These are phyloP conservation scores for Aspergillus tanneri DNA, from an alignment of 2,329 filamentous ascomycete species.

Conservation along the genomic window DNA sequence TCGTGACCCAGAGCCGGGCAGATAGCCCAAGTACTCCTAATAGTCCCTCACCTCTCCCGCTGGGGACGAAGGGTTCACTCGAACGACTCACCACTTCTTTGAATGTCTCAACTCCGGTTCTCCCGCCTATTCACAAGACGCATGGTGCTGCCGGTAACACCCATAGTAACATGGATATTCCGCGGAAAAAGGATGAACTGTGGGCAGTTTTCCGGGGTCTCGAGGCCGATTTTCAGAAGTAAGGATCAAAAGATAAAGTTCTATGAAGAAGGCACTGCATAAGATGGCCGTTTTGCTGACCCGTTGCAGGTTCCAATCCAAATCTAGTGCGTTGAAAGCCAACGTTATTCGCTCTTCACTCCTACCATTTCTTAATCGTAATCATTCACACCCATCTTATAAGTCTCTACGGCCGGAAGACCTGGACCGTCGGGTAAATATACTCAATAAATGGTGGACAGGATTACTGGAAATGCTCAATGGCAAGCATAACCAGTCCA, in stretches of 20 bases:
- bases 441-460: constrained; percentile 90
- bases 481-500: constrained; percentile 69
- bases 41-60: constrained; percentile 42
- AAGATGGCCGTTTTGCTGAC: constrained; percentile 12
- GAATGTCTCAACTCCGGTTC: constrained; percentile 47
- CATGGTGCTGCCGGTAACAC: constrained; percentile 42
- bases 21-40: constrained; percentile 37
- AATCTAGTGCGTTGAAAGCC: constrained; percentile 71
- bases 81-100: constrained; percentile 46
- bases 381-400: constrained; percentile 67
- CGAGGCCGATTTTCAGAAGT: constrained; percentile 68
- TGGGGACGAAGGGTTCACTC: constrained; percentile 45
- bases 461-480: constrained; percentile 78
- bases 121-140: constrained; percentile 49
- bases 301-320: constrained; percentile 62
- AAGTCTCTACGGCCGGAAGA: constrained; percentile 71
- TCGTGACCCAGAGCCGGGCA: constrained; percentile 37
- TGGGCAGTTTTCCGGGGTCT: constrained; percentile 68
- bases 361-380: constrained; percentile 72
- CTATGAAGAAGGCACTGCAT: constrained; percentile 3
- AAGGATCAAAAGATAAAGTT: too few relatives aligned
- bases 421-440: constrained; percentile 73
- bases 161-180: constrained; percentile 32
- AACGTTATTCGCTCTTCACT: constrained; percentile 70
- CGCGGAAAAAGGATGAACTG: constrained; percentile 66